These are phyloP conservation scores for Penstemon barbatus DNA, from an alignment of 257 asterid species.

Conservation along the genomic window DNA sequence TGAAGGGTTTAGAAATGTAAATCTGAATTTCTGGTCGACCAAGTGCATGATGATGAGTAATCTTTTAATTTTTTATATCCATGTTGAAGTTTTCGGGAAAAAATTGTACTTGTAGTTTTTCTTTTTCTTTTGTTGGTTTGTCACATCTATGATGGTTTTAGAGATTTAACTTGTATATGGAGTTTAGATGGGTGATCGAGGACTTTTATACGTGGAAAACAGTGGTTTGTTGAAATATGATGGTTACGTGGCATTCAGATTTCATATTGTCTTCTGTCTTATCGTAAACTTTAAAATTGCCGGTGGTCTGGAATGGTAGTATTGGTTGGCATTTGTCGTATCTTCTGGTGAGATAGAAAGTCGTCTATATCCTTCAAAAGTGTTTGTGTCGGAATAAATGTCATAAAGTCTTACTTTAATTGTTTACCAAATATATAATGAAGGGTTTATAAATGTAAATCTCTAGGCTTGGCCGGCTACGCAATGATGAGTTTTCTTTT, in stretches of 20 bases:
- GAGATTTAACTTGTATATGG: neutral
- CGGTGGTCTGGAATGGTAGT: neutral
- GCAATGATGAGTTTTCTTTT: too few species aligned
- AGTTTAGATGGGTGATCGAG: neutral
- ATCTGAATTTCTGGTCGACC: neutral
- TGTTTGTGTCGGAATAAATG: conserved; percentile 8
- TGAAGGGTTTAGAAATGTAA: neutral
- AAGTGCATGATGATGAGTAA: neutral
- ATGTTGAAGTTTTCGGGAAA: neutral
- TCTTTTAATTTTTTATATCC: neutral
- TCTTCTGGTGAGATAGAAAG: conserved; percentile 1
- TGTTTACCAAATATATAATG: too few species aligned
- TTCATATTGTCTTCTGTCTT: neutral
- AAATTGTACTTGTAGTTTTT: neutral
- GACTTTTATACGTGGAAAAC: neutral
- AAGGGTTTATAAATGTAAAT: too few species aligned
- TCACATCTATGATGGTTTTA: neutral
- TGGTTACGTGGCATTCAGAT: neutral
- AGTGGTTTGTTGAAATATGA: neutral
- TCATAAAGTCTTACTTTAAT: too few species aligned
- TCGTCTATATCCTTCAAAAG: conserved; percentile 2
- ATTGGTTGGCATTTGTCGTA: neutral
- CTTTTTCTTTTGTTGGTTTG: neutral
- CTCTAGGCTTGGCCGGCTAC: too few species aligned
- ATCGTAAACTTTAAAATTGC: neutral